Evolutionary conservation across 768 basidiomycete species (phyloP), one percentile per base, ranked within the genome.

Genomic region (Kwoniella europaea): DNA sequence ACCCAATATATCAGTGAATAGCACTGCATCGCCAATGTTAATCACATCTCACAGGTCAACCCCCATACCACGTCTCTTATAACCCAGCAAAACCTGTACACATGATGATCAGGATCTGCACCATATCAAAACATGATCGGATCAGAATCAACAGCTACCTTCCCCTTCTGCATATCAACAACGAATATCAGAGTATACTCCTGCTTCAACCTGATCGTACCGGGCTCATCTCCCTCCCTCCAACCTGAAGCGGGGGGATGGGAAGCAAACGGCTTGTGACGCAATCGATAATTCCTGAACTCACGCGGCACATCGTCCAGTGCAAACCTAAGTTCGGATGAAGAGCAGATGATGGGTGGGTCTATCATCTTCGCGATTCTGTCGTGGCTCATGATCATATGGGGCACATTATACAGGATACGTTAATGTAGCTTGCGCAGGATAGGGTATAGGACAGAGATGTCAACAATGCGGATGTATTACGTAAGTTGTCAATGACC

Each of bases 61-160:
- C 0, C 81, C 83, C 46, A 84, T 71, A 13, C 82, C 83, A 50
- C 83, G 71, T 63, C 79, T 82, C 67, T 84, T 84, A 58, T 68
- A 52, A 1, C 83, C 83, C 1, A 84, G 70, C 0, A 82, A 68
- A 9, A 84, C 74, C 83, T 84, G 41, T 41, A 43, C 58, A n/a
- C 27, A 16, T 22, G 73, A 54, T 61, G 20, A 44, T 42, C 29
- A 66, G 66, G 29, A 29, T 29, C 13, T 13, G 12, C 12, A 58
- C 24, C 27, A 13, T 5, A 58, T 15, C 15, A 15, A 15, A 58
- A 1, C 56, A 42, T 43, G 42, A 60, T 3, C 16, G 24, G 13
- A 35, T 12, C 43, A 20, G 18, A 13, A 15, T 52, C 24, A n/a
- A 24, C 2, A 27, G 18, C 41, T 29, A 77, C 75, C 50, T 63